Evolutionary conservation across 148 eudicot genomes (phyloP), one percentile per base, ranked within the genome.

Genomic region (Chenopodium quinoa): DNA sequence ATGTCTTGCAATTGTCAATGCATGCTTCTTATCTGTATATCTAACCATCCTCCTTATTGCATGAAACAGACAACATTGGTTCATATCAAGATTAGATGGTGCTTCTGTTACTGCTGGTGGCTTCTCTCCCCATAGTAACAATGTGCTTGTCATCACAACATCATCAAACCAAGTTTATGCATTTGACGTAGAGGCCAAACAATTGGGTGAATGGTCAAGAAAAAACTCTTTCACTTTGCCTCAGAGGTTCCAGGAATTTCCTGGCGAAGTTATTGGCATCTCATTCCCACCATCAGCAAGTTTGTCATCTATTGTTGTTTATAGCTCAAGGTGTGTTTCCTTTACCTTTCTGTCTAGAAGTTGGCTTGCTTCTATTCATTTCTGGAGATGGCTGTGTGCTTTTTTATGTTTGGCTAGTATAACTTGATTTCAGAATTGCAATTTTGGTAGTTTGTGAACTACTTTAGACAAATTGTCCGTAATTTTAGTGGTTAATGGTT

Each of bases 191-290:
- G 99, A 94, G 82, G 95, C 94, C 31, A 96, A 92, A 79, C 91
- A 92, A 83, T 83, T 94, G 73, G 94, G 98, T 5, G 93, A 91
- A 50, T 93, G 97, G 99, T 93, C 98, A 37, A 85, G 79, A 78
- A 75, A 78, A 11, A 87, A 96, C 78, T 89, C 97, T 31, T 90
- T 87, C 75, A 72, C 85, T 78, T 77, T 95, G 79, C 99, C 99
- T 1, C 82, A 83, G 68, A 89, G 90, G 69, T 96, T 90, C 71
- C 97, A 86, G 81, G 93, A 96, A 71, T 91, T 93, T 82, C 98
- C 99, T 10, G 99, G 99, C 65, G 99, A 92, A 87, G 98, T 96
- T 62, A 92, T 92, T 78, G 99, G 99, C 66, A 90, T 96, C 70
- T 89, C 99, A 17, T 96, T 92, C 88, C 92, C 92, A 56, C 93